A percentile compares a stretch with the other conserved stretches of the same genome.
phyloP scores from a whole-genome alignment of 2,329 filamentous ascomycete genomes.

The Periconia sp. region DNA sequence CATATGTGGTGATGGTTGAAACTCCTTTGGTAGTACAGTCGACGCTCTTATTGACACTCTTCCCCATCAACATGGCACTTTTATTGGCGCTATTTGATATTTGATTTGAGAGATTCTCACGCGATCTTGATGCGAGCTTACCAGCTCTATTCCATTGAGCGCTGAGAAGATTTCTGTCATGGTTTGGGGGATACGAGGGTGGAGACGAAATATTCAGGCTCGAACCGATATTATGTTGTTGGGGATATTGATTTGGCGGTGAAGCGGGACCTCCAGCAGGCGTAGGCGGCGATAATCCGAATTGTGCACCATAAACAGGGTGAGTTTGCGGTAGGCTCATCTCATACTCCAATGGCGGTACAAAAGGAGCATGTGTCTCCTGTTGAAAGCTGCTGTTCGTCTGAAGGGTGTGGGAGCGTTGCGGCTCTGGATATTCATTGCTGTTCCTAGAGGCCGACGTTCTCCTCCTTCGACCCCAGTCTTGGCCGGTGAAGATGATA shows the following conservation, averaged over 20 bases:
- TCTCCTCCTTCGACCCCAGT: slow-evolving; percentile 26
- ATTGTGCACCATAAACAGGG: slow-evolving; percentile 21
- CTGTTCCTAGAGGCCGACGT: slow-evolving; percentile 17
- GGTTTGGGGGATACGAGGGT: slow-evolving; percentile 18
- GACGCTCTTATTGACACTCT: slow-evolving; percentile 20
- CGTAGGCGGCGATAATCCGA: slow-evolving; percentile 16
- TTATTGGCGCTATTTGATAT: slow-evolving; percentile 27
- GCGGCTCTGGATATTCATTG: slow-evolving; percentile 16
- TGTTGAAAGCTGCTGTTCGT: slow-evolving; percentile 15
- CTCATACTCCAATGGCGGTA: slow-evolving; percentile 15
- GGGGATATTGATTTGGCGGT: slow-evolving; percentile 15
- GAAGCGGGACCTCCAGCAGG: slow-evolving; percentile 16
- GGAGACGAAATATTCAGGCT: slow-evolving; percentile 21
- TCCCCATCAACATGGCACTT: slow-evolving; percentile 6
- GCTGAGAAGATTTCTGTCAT: slow-evolving; percentile 23
- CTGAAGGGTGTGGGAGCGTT: slow-evolving; percentile 14
- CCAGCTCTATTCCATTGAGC: slow-evolving; percentile 33
- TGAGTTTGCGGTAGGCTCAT: slow-evolving; percentile 9
- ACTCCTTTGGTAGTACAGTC: slow-evolving; percentile 13
- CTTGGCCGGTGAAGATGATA: slow-evolving; percentile 14
- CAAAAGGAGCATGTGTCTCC: neutral
- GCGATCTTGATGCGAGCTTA: slow-evolving; percentile 32
- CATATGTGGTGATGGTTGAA: slow-evolving; percentile 28
- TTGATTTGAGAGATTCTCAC: slow-evolving; percentile 23
- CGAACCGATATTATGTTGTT: slow-evolving; percentile 22